Base-by-base conservation (phyloP, 495 filamentous ascomycete genomes). In the Mytilinidion resinicola region DNA sequence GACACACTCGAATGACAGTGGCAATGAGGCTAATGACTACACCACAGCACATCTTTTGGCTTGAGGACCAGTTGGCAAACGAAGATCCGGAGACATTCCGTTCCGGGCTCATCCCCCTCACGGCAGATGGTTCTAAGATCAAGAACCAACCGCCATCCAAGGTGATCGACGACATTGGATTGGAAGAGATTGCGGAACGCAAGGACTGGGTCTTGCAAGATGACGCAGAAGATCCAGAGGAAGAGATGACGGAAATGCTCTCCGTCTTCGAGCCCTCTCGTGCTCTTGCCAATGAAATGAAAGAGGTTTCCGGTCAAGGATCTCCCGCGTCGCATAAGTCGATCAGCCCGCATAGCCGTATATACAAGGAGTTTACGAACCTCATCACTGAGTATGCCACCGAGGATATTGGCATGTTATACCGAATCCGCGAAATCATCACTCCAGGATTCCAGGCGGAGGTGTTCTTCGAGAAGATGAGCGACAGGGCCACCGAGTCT, bases 231-330 rank as follows among this genome's bases (percentile, higher is more conserved):
- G 63, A 62, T 3, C 33, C 61, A 19, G 55, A 59, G 21, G 61
- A 61, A 4, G 57, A 64, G 14, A 55, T 64, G 12, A 38, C 34
- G 7, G 54, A 62, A 1, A 56, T 64, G 54, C 65, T 67, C 25
- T 72, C 78, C 51, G 61, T 63, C 12, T 67, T 67, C 46, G 65
- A 67, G 19, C 65, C 62, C 4, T 48, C 48, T 4, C 46, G 42
- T 33, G 53, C 52, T 2, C 55, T 67, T 14, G 57, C 64, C 9
- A n/a, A 17, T n/a, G 64, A 67, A 33, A 60, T 62, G 47, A 56
- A 59, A 38, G 35, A 50, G 9, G 36, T 9, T 17, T 19, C 56
- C 4, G 6, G 10, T 38, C 33, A 17, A 17, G 17, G 7, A 37
- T 25, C 4, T 53, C 21, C 25, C 25, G 25, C 3, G 25, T 30